Percentiles rank a stretch among this genome's conserved stretches.
Evolutionary conservation across 139 green algal species (phyloP).

Genomic region (Marvania coccoides): DNA sequence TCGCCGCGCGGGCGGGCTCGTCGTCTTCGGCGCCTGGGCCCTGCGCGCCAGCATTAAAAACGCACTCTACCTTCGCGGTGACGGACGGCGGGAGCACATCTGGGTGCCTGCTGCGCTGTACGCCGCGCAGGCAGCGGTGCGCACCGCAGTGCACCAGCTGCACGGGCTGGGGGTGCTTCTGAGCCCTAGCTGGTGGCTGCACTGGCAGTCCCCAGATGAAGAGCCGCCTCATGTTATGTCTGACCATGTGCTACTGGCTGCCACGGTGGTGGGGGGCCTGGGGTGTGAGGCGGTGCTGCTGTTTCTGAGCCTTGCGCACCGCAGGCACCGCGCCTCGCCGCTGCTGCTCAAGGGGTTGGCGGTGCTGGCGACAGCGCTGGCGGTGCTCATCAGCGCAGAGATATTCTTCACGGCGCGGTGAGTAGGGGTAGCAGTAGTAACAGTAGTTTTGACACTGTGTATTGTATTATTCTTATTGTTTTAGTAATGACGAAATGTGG

Average conservation of each 20-base stretch:
- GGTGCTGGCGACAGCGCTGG: neutral
- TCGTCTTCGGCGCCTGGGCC: neutral
- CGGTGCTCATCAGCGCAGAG: constrained; percentile 15
- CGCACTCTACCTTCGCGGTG: constrained; percentile 28
- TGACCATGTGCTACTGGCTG: constrained; percentile 28
- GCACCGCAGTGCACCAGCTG: constrained; percentile 1
- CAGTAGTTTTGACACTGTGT: too few species aligned
- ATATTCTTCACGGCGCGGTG: constrained; percentile 23
- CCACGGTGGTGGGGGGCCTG: constrained; percentile 6
- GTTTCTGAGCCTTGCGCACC: neutral
- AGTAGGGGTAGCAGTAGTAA: too few species aligned
- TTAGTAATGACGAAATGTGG: neutral
- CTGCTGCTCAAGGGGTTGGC: constrained; percentile 4
- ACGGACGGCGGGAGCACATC: constrained; percentile 3
- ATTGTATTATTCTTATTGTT: neutral
- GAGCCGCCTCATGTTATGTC: constrained; percentile 26
- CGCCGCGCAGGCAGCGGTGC: neutral
- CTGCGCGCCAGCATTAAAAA: neutral
- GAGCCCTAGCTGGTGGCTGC: neutral
- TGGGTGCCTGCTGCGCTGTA: constrained; percentile 9
- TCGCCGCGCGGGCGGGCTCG: neutral
- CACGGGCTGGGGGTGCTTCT: constrained; percentile 2
- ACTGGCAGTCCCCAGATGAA: too few species aligned
- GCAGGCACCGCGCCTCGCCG: neutral
- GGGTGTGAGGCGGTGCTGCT: constrained; percentile 13